Evolutionary conservation across 2,329 filamentous ascomycete species (phyloP).

Genomic region (Trichothecium sympodiale): DNA sequence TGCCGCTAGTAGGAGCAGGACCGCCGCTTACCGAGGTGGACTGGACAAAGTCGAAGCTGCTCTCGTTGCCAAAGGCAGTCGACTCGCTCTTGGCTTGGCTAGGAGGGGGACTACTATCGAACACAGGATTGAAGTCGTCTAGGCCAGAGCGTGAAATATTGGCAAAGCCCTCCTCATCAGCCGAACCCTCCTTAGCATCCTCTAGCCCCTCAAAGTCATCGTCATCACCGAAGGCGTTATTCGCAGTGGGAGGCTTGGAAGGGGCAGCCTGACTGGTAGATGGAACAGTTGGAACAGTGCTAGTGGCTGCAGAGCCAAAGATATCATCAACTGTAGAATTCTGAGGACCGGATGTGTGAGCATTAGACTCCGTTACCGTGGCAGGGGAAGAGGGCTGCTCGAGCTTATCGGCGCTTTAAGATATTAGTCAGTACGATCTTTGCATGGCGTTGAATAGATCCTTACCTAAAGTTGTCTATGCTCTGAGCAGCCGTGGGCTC

Average conservation of each 20-base stretch:
- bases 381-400: constrained; percentile 20
- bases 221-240: constrained; percentile 61
- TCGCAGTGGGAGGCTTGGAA: constrained; percentile 21
- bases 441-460: too few relatives aligned
- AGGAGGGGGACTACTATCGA: constrained; percentile 56
- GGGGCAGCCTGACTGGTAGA: constrained; percentile 17
- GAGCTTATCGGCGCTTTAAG: constrained; percentile 7
- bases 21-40: constrained; percentile 19
- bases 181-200: constrained; percentile 71
- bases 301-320: constrained; percentile 24
- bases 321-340: constrained; percentile 29
- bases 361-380: constrained; percentile 14
- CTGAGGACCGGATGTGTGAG: constrained; percentile 9
- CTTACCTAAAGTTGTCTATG: too few relatives aligned
- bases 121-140: constrained; percentile 72
- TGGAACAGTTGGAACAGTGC: constrained; percentile 14
- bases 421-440: constrained; percentile 5
- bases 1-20: constrained; percentile 24
- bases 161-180: constrained; percentile 72
- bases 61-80: constrained; percentile 40
- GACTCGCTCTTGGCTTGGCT: constrained; percentile 44
- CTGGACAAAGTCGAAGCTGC: constrained; percentile 48
- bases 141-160: constrained; percentile 59
- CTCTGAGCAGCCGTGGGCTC: too few relatives aligned
- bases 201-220: constrained; percentile 74